A percentile compares a stretch with the other conserved stretches of the same genome.
Evolutionary conservation across 2,329 filamentous ascomycete species (phyloP).

Genomic region (Phialemonium atrogriseum): DNA sequence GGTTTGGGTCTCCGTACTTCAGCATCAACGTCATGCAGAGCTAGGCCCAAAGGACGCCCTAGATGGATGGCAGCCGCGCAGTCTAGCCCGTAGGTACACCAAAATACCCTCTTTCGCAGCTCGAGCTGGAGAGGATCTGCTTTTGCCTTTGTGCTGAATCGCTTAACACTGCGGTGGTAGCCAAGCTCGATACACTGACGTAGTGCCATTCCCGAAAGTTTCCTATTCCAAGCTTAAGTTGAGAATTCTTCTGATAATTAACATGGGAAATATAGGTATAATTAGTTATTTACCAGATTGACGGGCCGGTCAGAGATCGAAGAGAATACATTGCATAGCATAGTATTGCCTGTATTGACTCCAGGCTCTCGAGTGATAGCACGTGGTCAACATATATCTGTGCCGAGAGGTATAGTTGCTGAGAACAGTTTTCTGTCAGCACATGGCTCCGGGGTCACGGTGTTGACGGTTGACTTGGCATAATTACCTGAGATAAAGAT

Average conservation of each 20-base stretch:
- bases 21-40: constrained; percentile 14
- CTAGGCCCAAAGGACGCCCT: constrained; percentile 14
- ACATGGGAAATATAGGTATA: no score
- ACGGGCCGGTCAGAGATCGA: constrained; percentile 17
- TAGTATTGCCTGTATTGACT: constrained; percentile 19
- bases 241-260: not conserved
- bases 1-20: constrained; percentile 12
- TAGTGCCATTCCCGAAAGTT: constrained; percentile 15
- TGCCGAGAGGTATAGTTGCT: constrained; percentile 13
- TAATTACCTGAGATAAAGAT: constrained; percentile 8
- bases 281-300: constrained; percentile 14
- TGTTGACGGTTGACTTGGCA: not conserved
- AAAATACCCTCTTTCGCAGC: constrained; percentile 16
- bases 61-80: constrained; percentile 12
- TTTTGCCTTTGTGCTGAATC: constrained; percentile 1
- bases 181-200: constrained; percentile 19
- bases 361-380: constrained; percentile 13
- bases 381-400: constrained; percentile 12
- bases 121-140: constrained; percentile 10
- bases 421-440: not conserved
- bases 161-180: constrained; percentile 15
- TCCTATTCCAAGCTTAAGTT: constrained; percentile 11
- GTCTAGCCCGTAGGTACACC: constrained; percentile 17
- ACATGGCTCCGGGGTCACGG: no score
- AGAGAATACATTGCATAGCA: constrained; percentile 20